Conservation (phyloP, 75 land plant genomes). For the Selaginella tamariscina region DNA sequence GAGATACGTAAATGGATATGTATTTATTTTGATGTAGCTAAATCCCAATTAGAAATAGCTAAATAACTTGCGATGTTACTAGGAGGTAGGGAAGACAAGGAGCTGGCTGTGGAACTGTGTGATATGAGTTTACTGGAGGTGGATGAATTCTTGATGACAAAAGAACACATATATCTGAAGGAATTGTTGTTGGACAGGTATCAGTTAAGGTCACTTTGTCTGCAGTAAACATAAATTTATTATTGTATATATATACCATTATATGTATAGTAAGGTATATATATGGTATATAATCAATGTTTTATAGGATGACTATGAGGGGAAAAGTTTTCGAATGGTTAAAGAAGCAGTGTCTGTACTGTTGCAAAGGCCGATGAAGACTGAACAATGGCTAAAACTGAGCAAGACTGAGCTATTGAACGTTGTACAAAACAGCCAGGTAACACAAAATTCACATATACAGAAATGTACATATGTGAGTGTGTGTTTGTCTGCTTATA, state of each 20-base stretch:
- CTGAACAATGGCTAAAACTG: constrained; percentile 25
- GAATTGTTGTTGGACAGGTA: constrained; percentile 28
- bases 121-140: constrained; percentile 24
- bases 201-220: neutral
- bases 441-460: too few species aligned
- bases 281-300: neutral
- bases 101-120: constrained; percentile 27
- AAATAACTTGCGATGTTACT: constrained; percentile 14
- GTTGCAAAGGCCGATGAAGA: constrained; percentile 20
- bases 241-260: neutral
- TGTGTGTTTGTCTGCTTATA: neutral
- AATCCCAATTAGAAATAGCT: neutral
- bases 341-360: constrained; percentile 24
- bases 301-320: constrained; percentile 24
- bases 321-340: constrained; percentile 22
- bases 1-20: neutral
- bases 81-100: constrained; percentile 25
- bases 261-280: too few species aligned
- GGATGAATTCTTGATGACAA: constrained; percentile 26
- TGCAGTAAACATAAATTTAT: too few species aligned
- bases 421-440: constrained; percentile 14
- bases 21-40: neutral
- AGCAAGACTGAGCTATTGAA: constrained; percentile 29
- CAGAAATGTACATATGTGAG: too few species aligned
- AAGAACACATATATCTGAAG: constrained; percentile 26